phyloP scores from a whole-genome alignment of 1,284 basidiomycete species.

The Trametes sp. region DNA sequence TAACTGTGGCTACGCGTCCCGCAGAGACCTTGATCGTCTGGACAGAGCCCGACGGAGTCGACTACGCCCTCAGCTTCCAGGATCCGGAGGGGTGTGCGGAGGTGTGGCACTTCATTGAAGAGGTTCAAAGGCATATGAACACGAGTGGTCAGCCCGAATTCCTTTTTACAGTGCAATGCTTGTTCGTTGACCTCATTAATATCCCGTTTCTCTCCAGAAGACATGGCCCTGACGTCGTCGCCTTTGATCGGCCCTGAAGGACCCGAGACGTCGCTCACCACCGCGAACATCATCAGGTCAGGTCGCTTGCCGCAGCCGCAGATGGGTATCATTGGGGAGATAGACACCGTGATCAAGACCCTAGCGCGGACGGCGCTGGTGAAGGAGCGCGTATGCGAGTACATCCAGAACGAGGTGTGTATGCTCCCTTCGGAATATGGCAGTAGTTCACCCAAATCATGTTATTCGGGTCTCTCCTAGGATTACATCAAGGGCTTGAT shows the following conservation, averaged over 20 bases:
- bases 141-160: constrained; percentile 55
- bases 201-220: constrained; percentile 45
- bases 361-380: constrained; percentile 68
- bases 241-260: constrained; percentile 65
- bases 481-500: constrained; percentile 91
- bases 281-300: constrained; percentile 68
- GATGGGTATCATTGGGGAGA: constrained; percentile 76
- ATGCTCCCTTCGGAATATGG: not conserved
- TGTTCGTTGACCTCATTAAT: constrained; percentile 12
- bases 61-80: constrained; percentile 97
- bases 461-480: constrained; percentile 46
- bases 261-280: constrained; percentile 65
- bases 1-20: constrained; percentile 14
- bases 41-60: constrained; percentile 95
- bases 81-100: constrained; percentile 96
- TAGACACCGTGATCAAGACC: constrained; percentile 78
- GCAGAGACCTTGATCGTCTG: constrained; percentile 98
- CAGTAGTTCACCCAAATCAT: constrained; percentile 3
- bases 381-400: constrained; percentile 85
- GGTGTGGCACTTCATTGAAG: constrained; percentile 96
- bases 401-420: constrained; percentile 78
- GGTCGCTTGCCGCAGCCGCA: constrained; percentile 76
- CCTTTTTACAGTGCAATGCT: constrained; percentile 16
- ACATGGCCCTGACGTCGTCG: constrained; percentile 60
- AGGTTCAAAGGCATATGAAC: constrained; percentile 90